Evolutionary conservation across 108 stramenopile genomes (phyloP).

Genomic region (Discostella pseudostelligera): DNA sequence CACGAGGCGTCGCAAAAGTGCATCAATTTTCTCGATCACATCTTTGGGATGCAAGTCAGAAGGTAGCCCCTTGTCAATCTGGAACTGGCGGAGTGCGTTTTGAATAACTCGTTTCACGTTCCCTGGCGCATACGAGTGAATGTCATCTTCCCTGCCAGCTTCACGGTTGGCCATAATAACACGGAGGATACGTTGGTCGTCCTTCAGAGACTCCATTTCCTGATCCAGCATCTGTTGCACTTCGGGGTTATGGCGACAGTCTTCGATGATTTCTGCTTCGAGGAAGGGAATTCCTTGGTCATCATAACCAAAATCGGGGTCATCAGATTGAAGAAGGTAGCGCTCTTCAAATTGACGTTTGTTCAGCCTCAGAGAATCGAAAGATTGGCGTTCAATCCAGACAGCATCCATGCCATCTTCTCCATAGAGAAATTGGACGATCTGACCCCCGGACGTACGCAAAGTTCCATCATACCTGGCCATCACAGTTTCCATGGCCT

Average conservation of each 20-base stretch:
- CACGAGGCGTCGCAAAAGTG: conserved; percentile 78
- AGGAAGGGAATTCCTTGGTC: conserved; percentile 81
- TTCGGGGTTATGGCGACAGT: conserved; percentile 85
- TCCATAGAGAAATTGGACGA: conserved; percentile 99
- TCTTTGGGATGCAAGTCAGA: conserved; percentile 88
- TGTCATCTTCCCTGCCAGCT: conserved; percentile 82
- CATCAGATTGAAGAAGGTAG: conserved; percentile 73
- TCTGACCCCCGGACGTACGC: conserved; percentile 86
- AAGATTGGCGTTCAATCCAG: conserved; percentile 96
- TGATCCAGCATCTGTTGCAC: conserved; percentile 84
- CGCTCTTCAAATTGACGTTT: conserved; percentile 79
- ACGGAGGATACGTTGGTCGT: conserved; percentile 85
- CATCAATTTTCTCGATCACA: conserved; percentile 74
- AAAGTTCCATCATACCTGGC: conserved; percentile 97
- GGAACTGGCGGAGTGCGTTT: conserved; percentile 90
- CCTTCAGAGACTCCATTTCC: conserved; percentile 82
- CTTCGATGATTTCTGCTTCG: conserved; percentile 74
- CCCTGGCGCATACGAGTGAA: conserved; percentile 88
- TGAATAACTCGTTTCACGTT: conserved; percentile 89
- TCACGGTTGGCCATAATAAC: conserved; percentile 89
- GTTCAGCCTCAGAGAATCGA: conserved; percentile 82
- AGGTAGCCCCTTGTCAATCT: conserved; percentile 82
- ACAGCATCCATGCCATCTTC: conserved; percentile 99
- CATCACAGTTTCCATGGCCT: conserved; percentile 98
- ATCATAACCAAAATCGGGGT: conserved; percentile 86